These are phyloP conservation scores for Pichia sp. DNA, from an alignment of 1,139 yeast species.

Conservation along the genomic window DNA sequence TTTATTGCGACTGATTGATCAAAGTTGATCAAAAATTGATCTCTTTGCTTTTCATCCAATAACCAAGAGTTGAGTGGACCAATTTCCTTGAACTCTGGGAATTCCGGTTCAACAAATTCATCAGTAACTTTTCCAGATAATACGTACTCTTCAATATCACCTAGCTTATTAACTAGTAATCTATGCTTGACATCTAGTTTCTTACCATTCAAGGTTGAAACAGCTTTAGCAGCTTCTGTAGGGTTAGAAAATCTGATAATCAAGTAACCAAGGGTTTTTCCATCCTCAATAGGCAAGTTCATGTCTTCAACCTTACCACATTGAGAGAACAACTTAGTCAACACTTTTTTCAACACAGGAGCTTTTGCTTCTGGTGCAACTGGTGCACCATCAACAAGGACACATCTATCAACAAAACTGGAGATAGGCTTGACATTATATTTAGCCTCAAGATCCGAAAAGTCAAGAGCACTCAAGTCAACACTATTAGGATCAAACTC, in stretches of 20 bases:
- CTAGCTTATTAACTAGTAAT: conserved; percentile 71
- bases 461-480: conserved; percentile 67
- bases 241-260: conserved; percentile 75
- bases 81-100: conserved; percentile 63
- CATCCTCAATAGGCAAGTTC: conserved; percentile 77
- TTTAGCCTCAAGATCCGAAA: conserved; percentile 78
- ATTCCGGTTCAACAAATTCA: conserved; percentile 62
- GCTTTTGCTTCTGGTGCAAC: conserved; percentile 87
- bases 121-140: conserved; percentile 56
- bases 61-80: conserved; percentile 90
- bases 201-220: conserved; percentile 75
- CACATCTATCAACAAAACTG: conserved; percentile 67
- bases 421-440: conserved; percentile 48
- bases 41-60: conserved; percentile 83
- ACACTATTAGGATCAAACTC: conserved; percentile 28
- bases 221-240: conserved; percentile 69
- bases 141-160: conserved; percentile 80
- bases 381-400: conserved; percentile 94
- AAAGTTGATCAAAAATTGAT: conserved; percentile 76
- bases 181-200: conserved; percentile 93
- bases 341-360: conserved; percentile 75
- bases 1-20: conserved; percentile 76
- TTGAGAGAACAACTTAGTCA: conserved; percentile 67
- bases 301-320: conserved; percentile 64
- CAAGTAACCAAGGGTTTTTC: conserved; percentile 79